phyloP scores from a whole-genome alignment of 2,329 filamentous ascomycete genomes.

The Fusarium denticulatum region DNA sequence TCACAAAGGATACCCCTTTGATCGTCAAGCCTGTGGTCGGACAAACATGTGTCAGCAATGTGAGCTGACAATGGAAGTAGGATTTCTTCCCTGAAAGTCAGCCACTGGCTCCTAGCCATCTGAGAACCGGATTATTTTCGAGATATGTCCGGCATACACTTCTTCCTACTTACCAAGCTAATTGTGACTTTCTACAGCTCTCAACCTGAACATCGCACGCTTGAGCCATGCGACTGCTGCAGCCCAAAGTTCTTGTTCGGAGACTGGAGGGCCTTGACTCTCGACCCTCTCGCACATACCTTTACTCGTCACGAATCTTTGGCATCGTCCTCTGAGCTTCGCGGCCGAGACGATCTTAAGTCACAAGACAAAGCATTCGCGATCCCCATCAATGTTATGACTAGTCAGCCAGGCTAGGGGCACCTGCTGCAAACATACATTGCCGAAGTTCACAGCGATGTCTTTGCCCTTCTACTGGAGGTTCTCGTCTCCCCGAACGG shows the following conservation, averaged over 20 bases:
- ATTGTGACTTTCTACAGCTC: neutral
- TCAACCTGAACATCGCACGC: neutral
- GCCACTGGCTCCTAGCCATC: neutral
- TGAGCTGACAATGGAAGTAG: neutral
- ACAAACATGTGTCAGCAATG: neutral
- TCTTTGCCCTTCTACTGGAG: slow-evolving; percentile 39
- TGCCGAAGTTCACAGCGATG: slow-evolving; percentile 9
- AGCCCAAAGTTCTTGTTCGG: neutral
- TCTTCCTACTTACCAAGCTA: neutral
- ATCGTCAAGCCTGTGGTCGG: too few species aligned
- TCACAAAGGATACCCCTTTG: neutral
- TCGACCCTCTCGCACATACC: neutral
- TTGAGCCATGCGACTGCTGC: neutral
- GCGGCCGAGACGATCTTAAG: neutral
- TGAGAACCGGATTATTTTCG: neutral
- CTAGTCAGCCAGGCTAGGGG: slow-evolving; percentile 10
- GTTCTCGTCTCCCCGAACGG: slow-evolving; percentile 19
- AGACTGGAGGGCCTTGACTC: neutral
- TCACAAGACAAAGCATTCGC: neutral
- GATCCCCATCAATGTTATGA: neutral
- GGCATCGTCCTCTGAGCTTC: neutral
- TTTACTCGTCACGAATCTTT: neutral
- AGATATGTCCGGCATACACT: neutral
- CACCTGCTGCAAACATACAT: slow-evolving; percentile 3
- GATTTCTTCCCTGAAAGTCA: neutral